Base-by-base conservation (phyloP, 345 rosid species). In the Camelina neglecta region DNA sequence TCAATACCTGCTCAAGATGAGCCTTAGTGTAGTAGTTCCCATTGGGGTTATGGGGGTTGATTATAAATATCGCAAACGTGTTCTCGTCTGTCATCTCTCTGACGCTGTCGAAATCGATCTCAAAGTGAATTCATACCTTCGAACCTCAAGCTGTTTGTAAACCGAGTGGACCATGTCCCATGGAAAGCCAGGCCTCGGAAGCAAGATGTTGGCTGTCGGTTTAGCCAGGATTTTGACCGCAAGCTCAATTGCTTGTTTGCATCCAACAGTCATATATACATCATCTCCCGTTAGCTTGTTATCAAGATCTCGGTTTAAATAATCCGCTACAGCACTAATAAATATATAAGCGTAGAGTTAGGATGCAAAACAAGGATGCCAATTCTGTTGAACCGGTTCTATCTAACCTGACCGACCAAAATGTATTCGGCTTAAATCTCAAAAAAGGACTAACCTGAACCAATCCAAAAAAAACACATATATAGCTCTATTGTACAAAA, bases 161-260 rank as follows among this genome's bases (percentile, higher is more conserved):
- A 44, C 47, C 4, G 83, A 70, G 2, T 57, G 35, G 35, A 74
- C 79, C 6, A 69, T 70, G 20, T 84, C 86, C 51, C 42, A 57
- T 2, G 89, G 85, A 63, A 38, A 87, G 6, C 80, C 75, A 0
- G 80, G 80, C 6, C 16, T 50, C 3, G 80, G 80, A 41, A 76
- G 57, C 75, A 89, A 55, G 42, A 85, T 65, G 69, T 87, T 87
- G 20, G 85, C 86, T 26, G 82, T 78, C 1, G 88, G 88, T 53
- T 79, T 76, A 5, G 86, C 77, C 13, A 89, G 48, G 23, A 53
- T 86, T 1, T 67, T 35, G 6, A 86, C 11, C 36, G 68, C 36
- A 2, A 89, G 59, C 73, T 83, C 85, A 23, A 85, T 85, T 11
- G 86, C 89, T 67, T 85, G 89, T n/a, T 44, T 59, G 53, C 91